Evolutionary conservation across 2,329 filamentous ascomycete species (phyloP).

Genomic region (Ophiostoma fasciatum): DNA sequence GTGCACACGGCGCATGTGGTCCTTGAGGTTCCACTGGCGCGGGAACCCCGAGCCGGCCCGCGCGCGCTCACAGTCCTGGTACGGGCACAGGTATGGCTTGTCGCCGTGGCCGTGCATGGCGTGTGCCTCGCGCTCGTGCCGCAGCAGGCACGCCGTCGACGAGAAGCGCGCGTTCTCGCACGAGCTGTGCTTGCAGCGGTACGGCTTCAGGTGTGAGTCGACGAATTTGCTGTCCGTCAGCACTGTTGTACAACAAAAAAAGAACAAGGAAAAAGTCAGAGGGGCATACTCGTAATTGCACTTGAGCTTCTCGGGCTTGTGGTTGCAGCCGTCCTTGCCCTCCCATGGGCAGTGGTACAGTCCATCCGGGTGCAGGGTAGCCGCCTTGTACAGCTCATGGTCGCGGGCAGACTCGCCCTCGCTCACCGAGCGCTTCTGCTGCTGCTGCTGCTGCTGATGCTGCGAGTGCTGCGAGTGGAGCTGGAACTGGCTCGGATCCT

Average conservation of each 20-base stretch:
- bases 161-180: constrained; percentile 86
- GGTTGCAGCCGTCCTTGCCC: constrained; percentile 56
- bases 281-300: constrained; percentile 89
- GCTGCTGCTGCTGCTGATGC: too few species aligned
- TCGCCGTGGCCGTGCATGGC: constrained; percentile 90
- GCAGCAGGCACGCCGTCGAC: constrained; percentile 84
- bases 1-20: constrained; percentile 96
- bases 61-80: constrained; percentile 74
- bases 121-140: constrained; percentile 90
- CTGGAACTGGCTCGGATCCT: too few species aligned
- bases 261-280: background rate
- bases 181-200: constrained; percentile 74
- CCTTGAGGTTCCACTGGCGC: constrained; percentile 85
- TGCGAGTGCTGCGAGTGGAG: too few species aligned
- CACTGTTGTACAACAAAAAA: background rate
- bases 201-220: constrained; percentile 92
- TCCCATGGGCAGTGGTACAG: constrained; percentile 90
- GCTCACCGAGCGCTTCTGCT: constrained; percentile 33
- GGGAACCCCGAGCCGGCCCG: constrained; percentile 78
- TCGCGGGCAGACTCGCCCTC: constrained; percentile 46
- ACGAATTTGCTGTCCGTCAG: constrained; percentile 65
- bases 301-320: constrained; percentile 91
- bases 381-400: constrained; percentile 58
- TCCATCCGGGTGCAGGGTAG: constrained; percentile 51
- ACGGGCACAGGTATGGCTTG: constrained; percentile 81